Percentiles rank a stretch among this genome's conserved stretches.
Evolutionary conservation across 768 basidiomycete species (phyloP).

Genomic region (Glaciozyma martinii): DNA sequence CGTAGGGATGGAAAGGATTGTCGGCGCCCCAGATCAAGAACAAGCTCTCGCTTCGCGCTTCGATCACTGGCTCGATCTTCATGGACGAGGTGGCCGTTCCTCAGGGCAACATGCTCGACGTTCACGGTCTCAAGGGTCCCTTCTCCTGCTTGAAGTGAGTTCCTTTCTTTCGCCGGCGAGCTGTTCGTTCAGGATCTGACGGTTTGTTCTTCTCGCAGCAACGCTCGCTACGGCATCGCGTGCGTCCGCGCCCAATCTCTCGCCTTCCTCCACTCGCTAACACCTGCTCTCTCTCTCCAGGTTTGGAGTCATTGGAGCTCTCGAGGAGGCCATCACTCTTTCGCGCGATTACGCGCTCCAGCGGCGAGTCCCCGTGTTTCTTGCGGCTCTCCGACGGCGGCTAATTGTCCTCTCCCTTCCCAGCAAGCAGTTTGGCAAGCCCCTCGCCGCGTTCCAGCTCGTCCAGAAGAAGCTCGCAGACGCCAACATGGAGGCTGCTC

Average conservation of each 20-base stretch:
- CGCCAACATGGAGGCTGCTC: conserved; percentile 71
- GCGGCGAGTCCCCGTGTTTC: conserved; percentile 41
- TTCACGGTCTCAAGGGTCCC: conserved; percentile 67
- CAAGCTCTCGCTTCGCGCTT: conserved; percentile 77
- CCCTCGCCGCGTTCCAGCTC: conserved; percentile 91
- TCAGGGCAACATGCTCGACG: conserved; percentile 62
- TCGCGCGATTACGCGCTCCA: conserved; percentile 79
- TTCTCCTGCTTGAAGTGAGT: conserved; percentile 87
- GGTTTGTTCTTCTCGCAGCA: not conserved
- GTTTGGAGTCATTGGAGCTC: conserved; percentile 91
- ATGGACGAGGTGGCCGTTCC: conserved; percentile 81
- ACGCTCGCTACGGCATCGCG: conserved; percentile 25
- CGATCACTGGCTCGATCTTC: conserved; percentile 52
- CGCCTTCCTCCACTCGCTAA: not conserved
- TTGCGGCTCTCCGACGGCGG: too few relatives aligned
- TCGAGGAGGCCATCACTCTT: conserved; percentile 77
- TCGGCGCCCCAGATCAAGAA: conserved; percentile 81
- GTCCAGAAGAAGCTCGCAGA: conserved; percentile 95
- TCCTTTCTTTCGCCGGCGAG: not conserved
- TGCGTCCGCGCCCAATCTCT: conserved; percentile 47
- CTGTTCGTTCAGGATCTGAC: conserved; percentile 34
- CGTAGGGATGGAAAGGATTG: conserved; percentile 74
- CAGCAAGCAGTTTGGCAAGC: conserved; percentile 71
- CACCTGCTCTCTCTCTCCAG: conserved; percentile 39
- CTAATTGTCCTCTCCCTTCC: not conserved